Conservation (phyloP, 306 rosid genomes). For the Prunus davidiana region DNA sequence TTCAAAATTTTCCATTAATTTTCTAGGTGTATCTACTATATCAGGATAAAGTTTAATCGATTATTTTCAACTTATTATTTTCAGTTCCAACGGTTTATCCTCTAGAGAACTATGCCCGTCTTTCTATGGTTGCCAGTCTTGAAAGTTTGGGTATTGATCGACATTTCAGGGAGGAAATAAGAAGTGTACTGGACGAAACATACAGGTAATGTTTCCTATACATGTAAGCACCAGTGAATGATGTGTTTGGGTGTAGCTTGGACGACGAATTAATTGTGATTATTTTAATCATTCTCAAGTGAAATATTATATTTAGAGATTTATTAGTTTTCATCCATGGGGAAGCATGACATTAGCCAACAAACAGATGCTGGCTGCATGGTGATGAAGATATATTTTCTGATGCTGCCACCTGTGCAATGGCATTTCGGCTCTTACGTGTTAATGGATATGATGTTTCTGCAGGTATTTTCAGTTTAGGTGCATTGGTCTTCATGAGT, state of each 20-base stretch:
- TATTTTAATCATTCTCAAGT: neutral
- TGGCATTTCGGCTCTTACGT: constrained; percentile 73
- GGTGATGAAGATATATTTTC: constrained; percentile 63
- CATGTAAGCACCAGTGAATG: constrained; percentile 17
- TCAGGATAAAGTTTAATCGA: constrained; percentile 4
- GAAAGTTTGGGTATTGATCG: constrained; percentile 65
- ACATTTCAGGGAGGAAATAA: constrained; percentile 72
- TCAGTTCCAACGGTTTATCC: constrained; percentile 84
- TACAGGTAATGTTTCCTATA: constrained; percentile 46
- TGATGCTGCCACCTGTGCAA: constrained; percentile 66
- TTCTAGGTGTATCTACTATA: constrained; percentile 2
- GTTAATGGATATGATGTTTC: constrained; percentile 70
- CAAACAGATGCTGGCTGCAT: constrained; percentile 57
- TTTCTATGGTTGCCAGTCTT: constrained; percentile 70
- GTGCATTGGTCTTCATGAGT: constrained; percentile 24
- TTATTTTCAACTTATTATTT: neutral
- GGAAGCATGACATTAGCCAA: constrained; percentile 7
- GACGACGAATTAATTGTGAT: neutral
- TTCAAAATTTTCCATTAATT: constrained; percentile 1
- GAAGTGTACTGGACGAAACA: constrained; percentile 63
- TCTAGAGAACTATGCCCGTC: constrained; percentile 58
- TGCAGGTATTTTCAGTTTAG: constrained; percentile 35
- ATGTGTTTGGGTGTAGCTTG: neutral
- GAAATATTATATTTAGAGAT: neutral
- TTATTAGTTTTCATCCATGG: constrained; percentile 4